A percentile compares a stretch with the other conserved stretches of the same genome.
phyloP scores from a whole-genome alignment of 2,329 filamentous ascomycete genomes.

The Epichloe elymi region DNA sequence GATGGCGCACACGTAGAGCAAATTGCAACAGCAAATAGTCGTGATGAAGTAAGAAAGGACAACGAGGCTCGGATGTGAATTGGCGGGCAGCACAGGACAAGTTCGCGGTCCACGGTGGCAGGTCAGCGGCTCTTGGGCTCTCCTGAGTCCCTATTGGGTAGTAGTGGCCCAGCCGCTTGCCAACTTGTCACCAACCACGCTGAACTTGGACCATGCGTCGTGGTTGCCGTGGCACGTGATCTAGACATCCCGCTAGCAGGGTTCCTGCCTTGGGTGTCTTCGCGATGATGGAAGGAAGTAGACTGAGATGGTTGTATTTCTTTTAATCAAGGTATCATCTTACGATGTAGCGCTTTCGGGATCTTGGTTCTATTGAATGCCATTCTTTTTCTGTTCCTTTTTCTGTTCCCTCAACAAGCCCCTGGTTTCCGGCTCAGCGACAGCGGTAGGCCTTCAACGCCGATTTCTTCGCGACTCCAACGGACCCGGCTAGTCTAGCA shows the following conservation, averaged over 20 bases:
- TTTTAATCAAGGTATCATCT: too few relatives aligned
- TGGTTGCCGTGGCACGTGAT: not conserved
- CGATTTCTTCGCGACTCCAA: too few relatives aligned
- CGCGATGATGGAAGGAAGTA: too few relatives aligned
- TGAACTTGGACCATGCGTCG: not conserved
- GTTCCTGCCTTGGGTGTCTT: not conserved
- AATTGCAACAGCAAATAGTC: not conserved
- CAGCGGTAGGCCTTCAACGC: too few relatives aligned
- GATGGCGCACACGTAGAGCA: not conserved
- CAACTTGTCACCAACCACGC: slow-evolving; percentile 1
- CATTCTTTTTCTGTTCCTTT: too few relatives aligned
- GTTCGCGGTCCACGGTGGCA: not conserved
- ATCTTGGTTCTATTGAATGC: too few relatives aligned
- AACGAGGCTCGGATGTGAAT: not conserved
- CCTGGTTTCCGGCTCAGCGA: too few relatives aligned
- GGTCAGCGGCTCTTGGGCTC: not conserved
- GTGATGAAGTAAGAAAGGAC: not conserved
- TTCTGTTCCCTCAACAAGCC: too few relatives aligned
- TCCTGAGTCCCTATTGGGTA: not conserved
- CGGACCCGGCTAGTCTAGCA: too few relatives aligned
- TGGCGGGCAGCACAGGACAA: not conserved
- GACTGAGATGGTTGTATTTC: too few relatives aligned
- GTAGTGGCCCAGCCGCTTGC: not conserved
- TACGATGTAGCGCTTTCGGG: too few relatives aligned
- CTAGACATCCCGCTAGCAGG: not conserved